A percentile compares a stretch with the other conserved stretches of the same genome.
phyloP scores from a whole-genome alignment of 257 asterid species.

The Gentiana macrophylla region DNA sequence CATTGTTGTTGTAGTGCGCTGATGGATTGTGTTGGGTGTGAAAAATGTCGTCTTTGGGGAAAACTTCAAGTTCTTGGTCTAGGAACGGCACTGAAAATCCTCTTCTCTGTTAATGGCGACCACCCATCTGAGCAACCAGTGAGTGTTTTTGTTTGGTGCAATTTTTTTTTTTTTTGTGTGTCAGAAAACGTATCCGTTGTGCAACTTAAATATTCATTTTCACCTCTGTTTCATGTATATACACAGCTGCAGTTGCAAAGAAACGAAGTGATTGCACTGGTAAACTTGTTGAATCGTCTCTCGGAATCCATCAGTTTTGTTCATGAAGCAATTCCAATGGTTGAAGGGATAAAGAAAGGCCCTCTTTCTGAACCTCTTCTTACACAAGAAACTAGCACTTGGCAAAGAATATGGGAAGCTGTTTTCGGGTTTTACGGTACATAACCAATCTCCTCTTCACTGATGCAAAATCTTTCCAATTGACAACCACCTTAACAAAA shows the following conservation, averaged over 20 bases:
- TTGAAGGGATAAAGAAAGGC: constrained; percentile 37
- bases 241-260: constrained; percentile 76
- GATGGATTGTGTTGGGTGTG: constrained; percentile 97
- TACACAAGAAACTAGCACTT: constrained; percentile 21
- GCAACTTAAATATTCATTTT: background rate
- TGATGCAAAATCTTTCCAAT: background rate
- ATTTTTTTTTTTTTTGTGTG: no score
- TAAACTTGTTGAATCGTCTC: constrained; percentile 72
- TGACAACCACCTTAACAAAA: background rate
- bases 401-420: constrained; percentile 31
- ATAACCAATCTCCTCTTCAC: constrained; percentile 4
- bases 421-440: constrained; percentile 26
- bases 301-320: constrained; percentile 82
- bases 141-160: constrained; percentile 34
- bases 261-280: constrained; percentile 88
- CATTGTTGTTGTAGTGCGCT: constrained; percentile 40
- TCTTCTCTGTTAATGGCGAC: constrained; percentile 65
- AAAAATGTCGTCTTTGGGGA: constrained; percentile 96
- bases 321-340: constrained; percentile 47
- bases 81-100: constrained; percentile 93
- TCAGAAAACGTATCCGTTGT: background rate
- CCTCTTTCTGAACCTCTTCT: constrained; percentile 32
- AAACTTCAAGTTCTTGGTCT: constrained; percentile 93
- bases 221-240: constrained; percentile 2
- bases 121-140: constrained; percentile 40